Evolutionary conservation across 495 filamentous ascomycete species (phyloP), one percentile per base, ranked within the genome.

Genomic region (Extremus antarcticus): DNA sequence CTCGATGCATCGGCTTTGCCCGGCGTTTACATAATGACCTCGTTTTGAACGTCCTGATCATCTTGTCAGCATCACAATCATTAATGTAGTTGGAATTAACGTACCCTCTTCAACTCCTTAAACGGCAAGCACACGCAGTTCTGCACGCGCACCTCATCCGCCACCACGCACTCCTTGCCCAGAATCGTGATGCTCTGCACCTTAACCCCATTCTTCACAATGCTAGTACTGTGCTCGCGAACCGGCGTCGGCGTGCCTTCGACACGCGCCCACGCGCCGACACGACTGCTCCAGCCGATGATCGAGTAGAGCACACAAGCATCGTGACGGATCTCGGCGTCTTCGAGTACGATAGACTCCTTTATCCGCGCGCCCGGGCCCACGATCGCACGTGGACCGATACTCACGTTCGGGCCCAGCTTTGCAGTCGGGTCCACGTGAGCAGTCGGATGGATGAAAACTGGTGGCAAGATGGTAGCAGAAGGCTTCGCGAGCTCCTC

Each of bases 121-220:
- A 90, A 95, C 22, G 92, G 92, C 74, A 99, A 71, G 71, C 92
- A 96, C 54, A 99, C 85, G 68, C 92, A 99, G 74, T 99, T 99
- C 74, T 96, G 92, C 61, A 99, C 90, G 51, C 90, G 82, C 25
- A 99, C 86, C 67, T 99, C 92, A 63, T 99, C 92, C 0, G 83
- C 90, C 49, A 97, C 94, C 29, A 75, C 84, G 65, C 94, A 97
- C 70, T 98, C 92, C 76, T 96, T 95, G 66, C 91, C 92, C 59
- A 98, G 73, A 61, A 97, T 98, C 35, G 90, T 96, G 67, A 98
- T 95, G 71, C 88, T 95, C 76, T 98, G 92, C 50, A 98, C 94
- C 77, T 96, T 97, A 71, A 97, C 81, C 29, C 92, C 92, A 59
- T 95, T 92, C 80, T 94, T 96, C 64, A 97, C 74, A 60, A 97